Evolutionary conservation across 2,329 filamentous ascomycete genomes (phyloP).

Genomic region (Botrytis squamosa): DNA sequence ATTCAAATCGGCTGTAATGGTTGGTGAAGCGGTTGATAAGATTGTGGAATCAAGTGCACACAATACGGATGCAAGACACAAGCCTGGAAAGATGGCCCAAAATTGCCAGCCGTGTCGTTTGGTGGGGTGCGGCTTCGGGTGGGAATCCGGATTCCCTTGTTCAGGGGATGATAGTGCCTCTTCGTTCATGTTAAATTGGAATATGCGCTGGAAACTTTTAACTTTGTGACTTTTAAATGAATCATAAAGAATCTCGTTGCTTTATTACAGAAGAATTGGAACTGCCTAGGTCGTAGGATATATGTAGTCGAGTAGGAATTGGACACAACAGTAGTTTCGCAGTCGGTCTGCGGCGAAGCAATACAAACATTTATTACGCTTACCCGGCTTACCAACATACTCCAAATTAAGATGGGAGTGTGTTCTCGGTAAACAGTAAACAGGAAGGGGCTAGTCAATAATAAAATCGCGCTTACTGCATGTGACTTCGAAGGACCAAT

Average conservation of each 20-base stretch:
- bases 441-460: background rate
- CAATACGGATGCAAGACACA: conserved; percentile 10
- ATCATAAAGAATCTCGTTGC: background rate
- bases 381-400: background rate
- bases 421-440: background rate
- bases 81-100: conserved; percentile 13
- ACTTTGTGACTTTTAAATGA: background rate
- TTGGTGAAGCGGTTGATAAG: conserved; percentile 12
- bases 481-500: background rate
- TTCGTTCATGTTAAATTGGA: background rate
- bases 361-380: background rate
- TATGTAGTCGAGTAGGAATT: background rate
- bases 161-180: background rate
- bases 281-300: background rate
- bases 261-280: background rate
- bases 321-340: background rate
- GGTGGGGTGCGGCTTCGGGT: background rate
- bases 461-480: background rate
- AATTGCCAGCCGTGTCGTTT: conserved; percentile 5
- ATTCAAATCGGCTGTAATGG: background rate
- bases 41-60: conserved; percentile 15
- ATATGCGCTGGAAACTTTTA: accelerated
- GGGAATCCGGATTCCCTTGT: background rate
- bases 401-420: background rate
- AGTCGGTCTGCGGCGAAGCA: background rate